Percentiles rank a stretch among this genome's conserved stretches.
phyloP scores from a whole-genome alignment of 2,329 filamentous ascomycete genomes.

The Xylariomycetidae sp. region DNA sequence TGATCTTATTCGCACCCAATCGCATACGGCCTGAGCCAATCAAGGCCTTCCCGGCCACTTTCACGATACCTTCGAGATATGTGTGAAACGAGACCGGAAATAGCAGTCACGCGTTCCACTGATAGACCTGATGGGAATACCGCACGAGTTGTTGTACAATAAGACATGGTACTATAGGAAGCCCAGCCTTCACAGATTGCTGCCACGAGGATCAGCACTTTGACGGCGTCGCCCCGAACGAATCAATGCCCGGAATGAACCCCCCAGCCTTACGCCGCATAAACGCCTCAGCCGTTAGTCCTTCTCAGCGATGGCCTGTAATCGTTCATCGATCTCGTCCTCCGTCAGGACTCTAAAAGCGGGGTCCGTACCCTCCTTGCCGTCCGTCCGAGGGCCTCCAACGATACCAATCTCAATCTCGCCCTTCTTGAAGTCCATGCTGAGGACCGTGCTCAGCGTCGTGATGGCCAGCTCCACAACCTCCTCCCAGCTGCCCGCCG shows the following conservation, averaged over 20 bases:
- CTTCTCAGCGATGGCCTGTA: conserved; percentile 98
- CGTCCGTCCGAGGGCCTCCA: conserved; percentile 77
- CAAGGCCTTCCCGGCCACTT: too few relatives aligned
- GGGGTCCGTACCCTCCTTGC: conserved; percentile 73
- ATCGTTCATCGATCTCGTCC: conserved; percentile 96
- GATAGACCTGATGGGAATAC: too few relatives aligned
- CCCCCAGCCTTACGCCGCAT: conserved; percentile 21
- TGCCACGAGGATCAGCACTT: conserved; percentile 9
- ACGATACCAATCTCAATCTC: conserved; percentile 98
- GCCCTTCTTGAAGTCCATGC: conserved; percentile 99
- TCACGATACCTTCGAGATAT: too few relatives aligned
- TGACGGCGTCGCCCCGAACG: too few relatives aligned
- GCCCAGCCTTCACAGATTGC: conserved; percentile 12
- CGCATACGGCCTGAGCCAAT: too few relatives aligned
- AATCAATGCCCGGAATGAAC: conserved; percentile 12
- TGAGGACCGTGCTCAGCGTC: conserved; percentile 90
- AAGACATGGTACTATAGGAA: too few relatives aligned
- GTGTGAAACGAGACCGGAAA: too few relatives aligned
- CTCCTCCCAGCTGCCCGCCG: conserved; percentile 91
- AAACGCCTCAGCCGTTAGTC: conserved; percentile 56
- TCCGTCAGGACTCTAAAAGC: conserved; percentile 87
- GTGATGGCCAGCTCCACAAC: conserved; percentile 96
- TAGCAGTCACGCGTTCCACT: too few relatives aligned
- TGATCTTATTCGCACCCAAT: too few relatives aligned
- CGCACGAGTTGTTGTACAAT: too few relatives aligned